These are phyloP conservation scores for Triticum dicoccoides DNA, from an alignment of 176 grass and related monocot genomes.

Conservation along the genomic window DNA sequence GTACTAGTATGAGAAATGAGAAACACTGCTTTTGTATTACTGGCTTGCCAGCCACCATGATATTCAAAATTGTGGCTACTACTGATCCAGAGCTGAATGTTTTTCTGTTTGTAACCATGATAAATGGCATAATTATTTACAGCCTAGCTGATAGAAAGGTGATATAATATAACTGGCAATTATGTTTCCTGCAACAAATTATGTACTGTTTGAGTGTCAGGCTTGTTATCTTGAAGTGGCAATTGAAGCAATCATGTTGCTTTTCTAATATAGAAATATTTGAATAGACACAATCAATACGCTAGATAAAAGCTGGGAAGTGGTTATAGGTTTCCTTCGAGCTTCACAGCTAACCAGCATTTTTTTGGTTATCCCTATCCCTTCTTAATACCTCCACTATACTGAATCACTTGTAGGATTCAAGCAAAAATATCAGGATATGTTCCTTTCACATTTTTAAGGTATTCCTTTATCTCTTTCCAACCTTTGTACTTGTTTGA, in stretches of 20 bases:
- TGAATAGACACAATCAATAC: background rate
- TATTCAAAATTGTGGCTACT: background rate
- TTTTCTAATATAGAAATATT: slow-evolving; percentile 9
- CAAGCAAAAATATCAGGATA: slow-evolving; percentile 99
- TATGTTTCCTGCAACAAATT: background rate
- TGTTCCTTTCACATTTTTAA: slow-evolving; percentile 98
- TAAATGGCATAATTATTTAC: slow-evolving; percentile 13
- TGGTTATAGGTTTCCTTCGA: background rate
- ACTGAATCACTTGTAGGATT: slow-evolving; percentile 58
- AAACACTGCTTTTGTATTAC: slow-evolving; percentile 10
- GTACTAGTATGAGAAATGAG: slow-evolving; percentile 10
- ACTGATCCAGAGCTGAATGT: slow-evolving; percentile 2
- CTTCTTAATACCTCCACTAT: slow-evolving; percentile 23
- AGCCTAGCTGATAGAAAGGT: background rate
- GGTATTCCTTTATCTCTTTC: slow-evolving; percentile 47
- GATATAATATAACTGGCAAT: background rate
- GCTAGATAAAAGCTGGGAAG: background rate
- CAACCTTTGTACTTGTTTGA: background rate
- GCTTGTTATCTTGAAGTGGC: background rate
- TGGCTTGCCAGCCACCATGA: background rate
- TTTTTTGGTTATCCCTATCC: slow-evolving; percentile 8
- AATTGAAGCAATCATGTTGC: background rate
- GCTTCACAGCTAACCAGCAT: background rate
- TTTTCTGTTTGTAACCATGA: slow-evolving; percentile 10
- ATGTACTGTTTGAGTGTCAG: background rate